These are phyloP conservation scores for Daldinia sp. DNA, from an alignment of 2,329 filamentous ascomycete genomes.

Conservation along the genomic window DNA sequence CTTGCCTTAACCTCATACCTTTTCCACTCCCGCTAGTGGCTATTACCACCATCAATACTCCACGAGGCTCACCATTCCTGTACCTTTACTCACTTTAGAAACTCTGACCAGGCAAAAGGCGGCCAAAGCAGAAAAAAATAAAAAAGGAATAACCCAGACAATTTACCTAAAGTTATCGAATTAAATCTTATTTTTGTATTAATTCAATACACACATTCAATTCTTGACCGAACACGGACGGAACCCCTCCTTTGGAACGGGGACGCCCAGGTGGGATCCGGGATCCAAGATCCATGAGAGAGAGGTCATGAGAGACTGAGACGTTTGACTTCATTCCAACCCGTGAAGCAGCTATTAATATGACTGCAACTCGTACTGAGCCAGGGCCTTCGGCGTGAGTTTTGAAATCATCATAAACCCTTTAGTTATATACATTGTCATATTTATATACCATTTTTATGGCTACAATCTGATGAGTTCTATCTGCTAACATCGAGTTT, in stretches of 20 bases:
- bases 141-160: not conserved
- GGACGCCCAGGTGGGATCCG: constrained; percentile 38
- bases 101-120: not conserved
- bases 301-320: constrained; percentile 41
- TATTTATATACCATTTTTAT: not conserved
- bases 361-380: constrained; percentile 66
- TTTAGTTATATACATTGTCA: not conserved
- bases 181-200: constrained; percentile 9
- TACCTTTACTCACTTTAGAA: constrained; percentile 2
- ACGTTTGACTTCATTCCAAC: constrained; percentile 44
- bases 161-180: constrained; percentile 4
- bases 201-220: constrained; percentile 16
- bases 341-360: constrained; percentile 43
- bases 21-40: constrained; percentile 25
- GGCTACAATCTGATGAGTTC: constrained; percentile 11
- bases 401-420: constrained; percentile 7
- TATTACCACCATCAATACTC: constrained; percentile 29
- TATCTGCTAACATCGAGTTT: constrained; percentile 49
- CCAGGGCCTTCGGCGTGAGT: constrained; percentile 74
- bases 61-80: constrained; percentile 3
- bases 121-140: constrained; percentile 2
- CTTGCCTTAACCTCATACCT: constrained; percentile 25
- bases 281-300: not conserved
- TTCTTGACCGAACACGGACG: constrained; percentile 28
- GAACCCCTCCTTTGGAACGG: constrained; percentile 42